Evolutionary conservation across 1,284 basidiomycete genomes (phyloP).

Genomic region (Boletellus deceptivus): DNA sequence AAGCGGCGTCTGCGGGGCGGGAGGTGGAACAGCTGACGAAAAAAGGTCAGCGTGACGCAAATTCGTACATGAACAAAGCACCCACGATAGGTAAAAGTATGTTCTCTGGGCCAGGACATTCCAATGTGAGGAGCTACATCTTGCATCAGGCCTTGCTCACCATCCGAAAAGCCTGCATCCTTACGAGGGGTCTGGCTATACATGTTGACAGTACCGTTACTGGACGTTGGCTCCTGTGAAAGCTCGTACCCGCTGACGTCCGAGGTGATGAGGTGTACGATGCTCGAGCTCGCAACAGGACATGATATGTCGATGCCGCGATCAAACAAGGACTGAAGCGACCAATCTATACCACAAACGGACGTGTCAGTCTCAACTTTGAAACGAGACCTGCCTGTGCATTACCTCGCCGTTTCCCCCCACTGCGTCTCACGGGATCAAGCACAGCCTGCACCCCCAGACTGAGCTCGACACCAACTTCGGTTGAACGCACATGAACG

Average conservation of each 20-base stretch:
- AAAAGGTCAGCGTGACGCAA: background rate
- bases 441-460: conserved; percentile 82
- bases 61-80: background rate
- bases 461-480: conserved; percentile 57
- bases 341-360: conserved; percentile 60
- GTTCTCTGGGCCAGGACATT: conserved; percentile 36
- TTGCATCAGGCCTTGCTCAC: too few relatives aligned
- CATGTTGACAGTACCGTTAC: too few relatives aligned
- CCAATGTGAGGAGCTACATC: too few relatives aligned
- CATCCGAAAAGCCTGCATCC: background rate
- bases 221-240: background rate
- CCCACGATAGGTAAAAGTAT: conserved; percentile 57
- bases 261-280: conserved; percentile 50
- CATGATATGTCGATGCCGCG: conserved; percentile 61
- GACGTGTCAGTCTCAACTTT: background rate
- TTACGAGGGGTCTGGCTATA: too few relatives aligned
- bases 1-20: background rate
- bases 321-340: conserved; percentile 72
- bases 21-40: conserved; percentile 26
- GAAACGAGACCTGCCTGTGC: background rate
- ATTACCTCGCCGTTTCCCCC: conserved; percentile 55
- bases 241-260: conserved; percentile 42
- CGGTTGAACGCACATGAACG: conserved; percentile 56
- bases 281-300: conserved; percentile 57
- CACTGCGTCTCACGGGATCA: conserved; percentile 66